Evolutionary conservation across 2,329 filamentous ascomycete species (phyloP), one percentile per base, ranked within the genome.

Genomic region (Phoma sp.): DNA sequence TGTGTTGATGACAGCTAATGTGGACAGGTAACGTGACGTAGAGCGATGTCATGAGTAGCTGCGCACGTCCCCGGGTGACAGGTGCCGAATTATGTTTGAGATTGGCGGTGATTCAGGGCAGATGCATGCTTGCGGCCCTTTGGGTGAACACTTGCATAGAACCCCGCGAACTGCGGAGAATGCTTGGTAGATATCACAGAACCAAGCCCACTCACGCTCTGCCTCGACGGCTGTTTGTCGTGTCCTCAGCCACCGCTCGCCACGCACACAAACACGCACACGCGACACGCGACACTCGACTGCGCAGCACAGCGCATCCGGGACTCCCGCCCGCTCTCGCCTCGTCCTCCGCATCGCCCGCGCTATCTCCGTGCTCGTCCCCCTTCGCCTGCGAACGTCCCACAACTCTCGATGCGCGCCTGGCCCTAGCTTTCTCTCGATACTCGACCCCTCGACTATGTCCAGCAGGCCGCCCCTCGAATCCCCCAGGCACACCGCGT

Each of bases 391-490:
- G 45, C 57, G 44, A 27, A 44, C 36, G 47, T 58, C 52, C 25
- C 40, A 43, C 43, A 39, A 58, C 52, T 60, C 40, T 60, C 61
- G 56, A 67, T 62, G 63, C 55, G 36, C 36, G 43, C 36, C 44
- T 44, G 36, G 29, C 56, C 45, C 47, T 68, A 68, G 60, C 55
- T 56, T 45, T 56, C 45, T 57, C 29, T 29, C 22, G 15, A 41
- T 22, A 6, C 24, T 31, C 29, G 10, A 13, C 41, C 52, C 53
- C 60, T 60, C 67, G 69, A 74, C 56, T 69, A 74, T 74, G 70
- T 70, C 55, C 65, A 62, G 58, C 62, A 60, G 31, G 53, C 55
- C 54, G 53, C 59, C 37, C 35, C 55, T 62, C 60, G 51, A 52
- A 27, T 35, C 21, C 46, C 33, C 37, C 49, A 58, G 60, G 68